Percentiles rank a stretch among this genome's conserved stretches.
Conservation (phyloP, 345 rosid genomes). For the Limnanthes douglasii region DNA sequence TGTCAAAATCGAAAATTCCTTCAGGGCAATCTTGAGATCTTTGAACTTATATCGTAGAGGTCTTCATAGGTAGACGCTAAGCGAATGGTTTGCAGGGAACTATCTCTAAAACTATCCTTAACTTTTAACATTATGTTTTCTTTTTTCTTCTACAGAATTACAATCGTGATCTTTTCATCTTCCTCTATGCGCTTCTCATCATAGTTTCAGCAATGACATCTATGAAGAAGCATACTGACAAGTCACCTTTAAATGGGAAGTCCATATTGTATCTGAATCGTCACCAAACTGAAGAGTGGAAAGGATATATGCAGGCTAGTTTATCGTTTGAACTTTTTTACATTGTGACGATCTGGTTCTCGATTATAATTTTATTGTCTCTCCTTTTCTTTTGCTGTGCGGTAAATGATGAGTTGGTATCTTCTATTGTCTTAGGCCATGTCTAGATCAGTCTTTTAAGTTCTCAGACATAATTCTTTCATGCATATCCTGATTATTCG, state of each 20-base stretch:
- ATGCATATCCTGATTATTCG: no score
- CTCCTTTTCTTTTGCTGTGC: not conserved
- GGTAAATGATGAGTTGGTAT: not conserved
- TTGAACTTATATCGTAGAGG: no score
- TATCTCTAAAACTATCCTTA: no score
- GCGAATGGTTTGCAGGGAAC: no score
- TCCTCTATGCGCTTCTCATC: constrained; percentile 79
- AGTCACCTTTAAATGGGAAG: constrained; percentile 69
- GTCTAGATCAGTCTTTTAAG: no score
- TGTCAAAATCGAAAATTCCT: no score
- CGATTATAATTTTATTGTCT: not conserved
- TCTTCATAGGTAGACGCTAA: no score
- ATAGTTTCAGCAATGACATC: constrained; percentile 82
- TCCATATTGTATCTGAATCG: constrained; percentile 72
- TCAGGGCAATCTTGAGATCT: no score
- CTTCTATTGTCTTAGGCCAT: no score
- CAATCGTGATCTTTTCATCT: constrained; percentile 88
- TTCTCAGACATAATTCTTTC: no score
- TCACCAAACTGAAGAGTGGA: constrained; percentile 99
- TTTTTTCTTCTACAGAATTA: constrained; percentile 44
- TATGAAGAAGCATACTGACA: constrained; percentile 67
- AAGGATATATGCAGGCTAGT: constrained; percentile 99
- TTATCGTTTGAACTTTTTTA: not conserved
- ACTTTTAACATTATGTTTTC: not conserved
- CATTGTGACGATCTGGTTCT: constrained; percentile 1